Conservation (phyloP, 2,329 filamentous ascomycete species). For the Colletotrichum echinochloae region DNA sequence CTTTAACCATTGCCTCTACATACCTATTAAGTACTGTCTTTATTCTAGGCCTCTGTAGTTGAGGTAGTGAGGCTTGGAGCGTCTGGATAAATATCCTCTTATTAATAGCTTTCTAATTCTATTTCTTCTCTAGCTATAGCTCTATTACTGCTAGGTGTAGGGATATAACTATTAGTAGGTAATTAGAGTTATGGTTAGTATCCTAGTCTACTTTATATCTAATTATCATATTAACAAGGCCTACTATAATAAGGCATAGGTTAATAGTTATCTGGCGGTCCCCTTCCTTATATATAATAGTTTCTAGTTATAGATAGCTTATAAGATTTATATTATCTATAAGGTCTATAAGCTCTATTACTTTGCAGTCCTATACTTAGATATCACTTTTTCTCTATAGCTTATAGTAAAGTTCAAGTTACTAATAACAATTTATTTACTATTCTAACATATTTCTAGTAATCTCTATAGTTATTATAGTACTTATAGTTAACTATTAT, state of each 20-base stretch:
- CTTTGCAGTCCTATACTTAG: too few species aligned
- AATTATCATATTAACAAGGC: conserved; percentile 6
- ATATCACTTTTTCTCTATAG: too few species aligned
- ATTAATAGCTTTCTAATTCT: conserved; percentile 2
- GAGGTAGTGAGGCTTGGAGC: neutral
- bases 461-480: too few species aligned
- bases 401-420: conserved; percentile 15
- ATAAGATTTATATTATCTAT: too few species aligned
- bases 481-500: too few species aligned
- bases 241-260: neutral
- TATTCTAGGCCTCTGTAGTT: conserved; percentile 3
- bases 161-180: conserved; percentile 1
- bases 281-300: too few species aligned
- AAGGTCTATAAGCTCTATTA: too few species aligned
- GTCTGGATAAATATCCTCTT: neutral
- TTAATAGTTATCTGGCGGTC: too few species aligned
- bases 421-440: neutral
- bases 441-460: neutral
- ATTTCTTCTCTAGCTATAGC: neutral
- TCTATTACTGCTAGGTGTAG: neutral
- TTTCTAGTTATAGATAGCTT: too few species aligned
- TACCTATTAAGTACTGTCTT: neutral
- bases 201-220: conserved; percentile 2
- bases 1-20: neutral
- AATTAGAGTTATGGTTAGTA: neutral